phyloP scores from a whole-genome alignment of 2,329 filamentous ascomycete genomes.

The Aspergillus japonicus region DNA sequence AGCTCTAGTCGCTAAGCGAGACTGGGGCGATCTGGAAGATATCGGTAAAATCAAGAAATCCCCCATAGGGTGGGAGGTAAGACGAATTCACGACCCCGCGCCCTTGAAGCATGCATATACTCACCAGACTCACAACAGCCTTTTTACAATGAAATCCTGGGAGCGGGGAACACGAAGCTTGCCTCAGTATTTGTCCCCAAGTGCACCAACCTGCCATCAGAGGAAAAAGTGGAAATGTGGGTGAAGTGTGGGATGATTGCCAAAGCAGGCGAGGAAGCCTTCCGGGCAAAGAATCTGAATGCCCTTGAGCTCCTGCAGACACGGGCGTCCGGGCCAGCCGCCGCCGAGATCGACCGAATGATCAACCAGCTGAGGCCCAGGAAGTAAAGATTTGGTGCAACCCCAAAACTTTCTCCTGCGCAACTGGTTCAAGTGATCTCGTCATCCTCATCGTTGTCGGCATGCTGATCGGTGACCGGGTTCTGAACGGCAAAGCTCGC shows the following conservation, averaged over 20 bases:
- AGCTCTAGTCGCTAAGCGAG: slow-evolving; percentile 82
- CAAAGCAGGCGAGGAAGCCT: slow-evolving; percentile 88
- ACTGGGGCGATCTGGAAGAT: slow-evolving; percentile 92
- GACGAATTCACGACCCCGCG: slow-evolving; percentile 41
- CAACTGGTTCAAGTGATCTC: slow-evolving; percentile 43
- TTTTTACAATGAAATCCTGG: slow-evolving; percentile 85
- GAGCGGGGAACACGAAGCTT: slow-evolving; percentile 84
- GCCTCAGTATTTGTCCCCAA: slow-evolving; percentile 84
- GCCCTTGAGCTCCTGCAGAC: slow-evolving; percentile 71
- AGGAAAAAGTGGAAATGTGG: slow-evolving; percentile 84
- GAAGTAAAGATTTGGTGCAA: slow-evolving; percentile 33
- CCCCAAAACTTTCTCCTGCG: slow-evolving; percentile 3
- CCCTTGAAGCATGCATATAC: slow-evolving; percentile 20
- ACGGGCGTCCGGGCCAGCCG: slow-evolving; percentile 68
- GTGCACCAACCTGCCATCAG: slow-evolving; percentile 67
- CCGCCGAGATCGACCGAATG: slow-evolving; percentile 80
- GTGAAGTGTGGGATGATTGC: slow-evolving; percentile 88
- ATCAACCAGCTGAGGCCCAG: slow-evolving; percentile 55
- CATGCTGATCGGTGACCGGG: slow-evolving; percentile 27
- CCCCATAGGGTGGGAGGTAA: slow-evolving; percentile 93
- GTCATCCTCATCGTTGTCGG: slow-evolving; percentile 39
- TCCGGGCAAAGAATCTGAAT: slow-evolving; percentile 74
- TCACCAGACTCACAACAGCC: slow-evolving; percentile 56
- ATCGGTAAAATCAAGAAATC: slow-evolving; percentile 72
- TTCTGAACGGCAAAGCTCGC: slow-evolving; percentile 14